Percentiles rank a stretch among this genome's conserved stretches.
Conservation (phyloP, 164 flowering plant genomes). For the Vitis rotundifolia region DNA sequence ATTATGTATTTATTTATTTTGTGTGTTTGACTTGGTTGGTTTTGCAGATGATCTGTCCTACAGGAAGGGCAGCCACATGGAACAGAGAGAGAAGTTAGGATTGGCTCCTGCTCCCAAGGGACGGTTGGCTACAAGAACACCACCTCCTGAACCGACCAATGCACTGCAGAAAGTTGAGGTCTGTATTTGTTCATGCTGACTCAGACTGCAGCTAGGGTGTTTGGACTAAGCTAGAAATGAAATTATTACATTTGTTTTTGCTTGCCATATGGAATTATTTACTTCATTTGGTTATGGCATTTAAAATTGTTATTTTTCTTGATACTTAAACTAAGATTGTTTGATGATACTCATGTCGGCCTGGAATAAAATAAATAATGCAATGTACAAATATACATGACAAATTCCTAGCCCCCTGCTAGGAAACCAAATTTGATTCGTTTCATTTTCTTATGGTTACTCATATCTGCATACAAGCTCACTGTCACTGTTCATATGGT, state of each 20-base stretch:
- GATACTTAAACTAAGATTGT: not conserved
- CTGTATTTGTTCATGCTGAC: not conserved
- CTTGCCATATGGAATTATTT: not conserved
- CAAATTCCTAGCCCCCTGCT: not conserved
- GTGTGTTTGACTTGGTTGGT: not conserved
- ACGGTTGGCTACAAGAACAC: slow-evolving; percentile 29
- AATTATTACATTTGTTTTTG: not conserved
- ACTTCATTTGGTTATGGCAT: not conserved
- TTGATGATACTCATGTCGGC: no score
- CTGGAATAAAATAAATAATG: no score
- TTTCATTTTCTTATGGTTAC: not conserved
- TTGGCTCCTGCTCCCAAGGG: slow-evolving; percentile 33
- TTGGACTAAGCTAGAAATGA: not conserved
- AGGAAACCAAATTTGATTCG: not conserved
- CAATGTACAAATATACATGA: not conserved
- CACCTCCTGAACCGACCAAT: slow-evolving; percentile 44
- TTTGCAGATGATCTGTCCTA: slow-evolving; percentile 34
- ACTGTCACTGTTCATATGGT: not conserved
- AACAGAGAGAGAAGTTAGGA: slow-evolving; percentile 56
- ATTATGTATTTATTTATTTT: not conserved
- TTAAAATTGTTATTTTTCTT: not conserved
- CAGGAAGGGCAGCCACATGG: slow-evolving; percentile 35
- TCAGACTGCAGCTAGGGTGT: not conserved
- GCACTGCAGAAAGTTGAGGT: slow-evolving; percentile 65
- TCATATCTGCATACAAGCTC: not conserved